phyloP scores from a whole-genome alignment of 176 grass and related monocot species.

The Dactylis glomerata region DNA sequence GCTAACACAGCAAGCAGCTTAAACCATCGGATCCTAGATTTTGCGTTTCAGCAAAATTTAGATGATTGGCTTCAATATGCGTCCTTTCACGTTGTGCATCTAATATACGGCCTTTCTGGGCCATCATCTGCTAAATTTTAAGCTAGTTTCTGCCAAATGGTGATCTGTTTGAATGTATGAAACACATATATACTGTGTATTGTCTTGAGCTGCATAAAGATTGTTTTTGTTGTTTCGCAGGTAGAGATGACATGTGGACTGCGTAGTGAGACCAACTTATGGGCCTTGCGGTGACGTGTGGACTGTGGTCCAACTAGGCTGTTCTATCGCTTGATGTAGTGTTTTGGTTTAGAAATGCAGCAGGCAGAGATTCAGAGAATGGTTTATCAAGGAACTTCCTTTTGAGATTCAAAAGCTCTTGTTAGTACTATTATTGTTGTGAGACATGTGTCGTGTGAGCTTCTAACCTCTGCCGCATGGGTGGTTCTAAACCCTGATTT shows the following conservation, averaged over 20 bases:
- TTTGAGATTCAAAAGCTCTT: too few relatives aligned
- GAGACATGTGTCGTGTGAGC: too few relatives aligned
- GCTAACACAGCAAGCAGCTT: background rate
- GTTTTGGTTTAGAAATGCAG: background rate
- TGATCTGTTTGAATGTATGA: too few relatives aligned
- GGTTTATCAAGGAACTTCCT: too few relatives aligned
- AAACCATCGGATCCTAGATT: background rate
- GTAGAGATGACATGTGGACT: background rate
- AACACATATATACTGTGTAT: background rate
- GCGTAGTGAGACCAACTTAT: too few relatives aligned
- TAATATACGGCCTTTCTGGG: background rate
- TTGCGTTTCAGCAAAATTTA: background rate
- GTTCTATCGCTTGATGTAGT: too few relatives aligned
- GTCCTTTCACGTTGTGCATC: background rate
- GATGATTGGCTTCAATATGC: background rate
- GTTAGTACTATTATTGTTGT: too few relatives aligned
- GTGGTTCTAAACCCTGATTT: too few relatives aligned
- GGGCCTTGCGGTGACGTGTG: too few relatives aligned
- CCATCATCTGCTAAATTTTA: background rate
- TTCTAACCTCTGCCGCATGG: too few relatives aligned
- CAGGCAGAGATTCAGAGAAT: too few relatives aligned
- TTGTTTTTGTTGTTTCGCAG: background rate
- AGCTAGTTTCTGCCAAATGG: background rate
- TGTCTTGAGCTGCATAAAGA: background rate
- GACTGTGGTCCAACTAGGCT: too few relatives aligned